These are phyloP conservation scores for Poa pratensis DNA, from an alignment of 176 grass and related monocot genomes.

Conservation along the genomic window DNA sequence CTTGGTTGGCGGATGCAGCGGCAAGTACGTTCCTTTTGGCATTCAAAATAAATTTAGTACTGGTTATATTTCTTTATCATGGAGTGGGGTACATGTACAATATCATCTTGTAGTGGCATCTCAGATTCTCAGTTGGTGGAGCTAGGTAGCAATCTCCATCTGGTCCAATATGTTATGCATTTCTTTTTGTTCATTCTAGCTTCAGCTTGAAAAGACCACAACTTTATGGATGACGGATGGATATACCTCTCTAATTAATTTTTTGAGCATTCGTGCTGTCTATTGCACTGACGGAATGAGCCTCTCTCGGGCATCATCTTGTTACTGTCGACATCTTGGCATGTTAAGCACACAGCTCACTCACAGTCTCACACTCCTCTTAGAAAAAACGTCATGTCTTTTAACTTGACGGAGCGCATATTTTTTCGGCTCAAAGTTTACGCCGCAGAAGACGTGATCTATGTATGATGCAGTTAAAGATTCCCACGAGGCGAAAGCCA, in stretches of 20 bases:
- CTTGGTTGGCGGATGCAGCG: background rate
- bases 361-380: too few relatives aligned
- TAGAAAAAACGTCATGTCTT: too few relatives aligned
- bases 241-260: background rate
- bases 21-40: background rate
- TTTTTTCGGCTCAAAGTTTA: background rate
- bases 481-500: background rate
- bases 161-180: background rate
- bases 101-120: background rate
- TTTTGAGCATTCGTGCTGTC: background rate
- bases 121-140: conserved; percentile 21
- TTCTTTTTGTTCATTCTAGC: background rate
- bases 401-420: background rate
- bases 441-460: background rate
- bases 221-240: conserved; percentile 17
- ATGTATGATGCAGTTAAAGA: too few relatives aligned
- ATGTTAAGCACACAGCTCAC: too few relatives aligned
- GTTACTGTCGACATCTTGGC: too few relatives aligned
- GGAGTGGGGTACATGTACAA: background rate
- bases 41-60: background rate
- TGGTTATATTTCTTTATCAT: background rate
- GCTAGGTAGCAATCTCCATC: conserved; percentile 30
- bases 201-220: conserved; percentile 22
- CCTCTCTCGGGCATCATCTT: background rate
- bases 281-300: background rate